Evolutionary conservation across 2,329 filamentous ascomycete species (phyloP), one percentile per base, ranked within the genome.

Genomic region (Fusarium devonianum): DNA sequence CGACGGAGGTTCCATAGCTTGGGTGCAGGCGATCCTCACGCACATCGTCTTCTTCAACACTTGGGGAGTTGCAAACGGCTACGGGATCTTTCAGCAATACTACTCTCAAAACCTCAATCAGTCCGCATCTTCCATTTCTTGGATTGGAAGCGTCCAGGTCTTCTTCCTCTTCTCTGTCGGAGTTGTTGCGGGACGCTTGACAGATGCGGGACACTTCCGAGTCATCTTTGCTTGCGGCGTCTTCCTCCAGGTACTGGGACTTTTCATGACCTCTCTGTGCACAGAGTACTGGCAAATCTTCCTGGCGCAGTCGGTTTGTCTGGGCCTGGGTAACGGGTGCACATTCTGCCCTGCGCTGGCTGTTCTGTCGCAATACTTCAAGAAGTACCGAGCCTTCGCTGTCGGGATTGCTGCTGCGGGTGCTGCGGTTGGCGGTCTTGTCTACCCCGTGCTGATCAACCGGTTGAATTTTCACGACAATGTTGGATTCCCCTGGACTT

Each of bases 281-380:
- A 73, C 64, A 1, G 57, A 64, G 5, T 82, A 80, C 65, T 81
- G 73, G 72, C 78, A 81, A 30, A 63, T 80, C 4, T 68, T 82
- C 33, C 67, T 82, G 2, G 70, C 76, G 0, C 79, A 82, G 54
- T 78, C 79, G 4, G 60, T 80, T 2, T 75, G 78, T 32, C 62
- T 75, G 5, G 79, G 79, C 0, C 43, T 80, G 1, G 82, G 82
- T 0, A 77, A 78, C 14, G 84, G 83, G 1, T 77, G 78, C 41
- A 71, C 83, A 7, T 86, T 83, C 63, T 75, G 81, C 9, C 79
- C 84, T 0, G 76, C 79, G 4, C 73, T 87, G 16, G 81, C 84
- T 8, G 74, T 87, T 7, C 68, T 88, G 10, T 79, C 84, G 0
- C 80, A 83, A n/a, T 87, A 87, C 54, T 88, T 88, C 62, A 74